phyloP scores from a whole-genome alignment of 345 rosid species.

The Boechera retrofracta region DNA sequence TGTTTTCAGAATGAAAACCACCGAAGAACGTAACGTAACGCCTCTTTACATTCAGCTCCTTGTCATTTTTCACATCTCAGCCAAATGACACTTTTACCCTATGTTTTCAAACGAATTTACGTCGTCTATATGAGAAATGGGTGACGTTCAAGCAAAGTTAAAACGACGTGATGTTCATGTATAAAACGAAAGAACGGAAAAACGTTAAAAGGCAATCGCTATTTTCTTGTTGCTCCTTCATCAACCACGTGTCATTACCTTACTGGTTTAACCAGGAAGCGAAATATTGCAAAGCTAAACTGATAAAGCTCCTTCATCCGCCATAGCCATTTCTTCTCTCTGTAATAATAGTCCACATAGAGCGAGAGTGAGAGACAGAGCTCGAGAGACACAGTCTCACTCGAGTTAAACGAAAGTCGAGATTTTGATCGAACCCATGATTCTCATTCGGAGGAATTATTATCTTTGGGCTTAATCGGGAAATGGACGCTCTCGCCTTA shows the following conservation, averaged over 20 bases:
- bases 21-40: conserved; percentile 11
- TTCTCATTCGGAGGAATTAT: neutral
- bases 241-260: conserved; percentile 42
- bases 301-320: conserved; percentile 35
- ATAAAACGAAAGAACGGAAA: neutral
- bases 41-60: neutral
- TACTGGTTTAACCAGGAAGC: conserved; percentile 29
- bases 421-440: conserved; percentile 43
- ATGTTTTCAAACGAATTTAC: too few relatives aligned
- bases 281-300: conserved; percentile 41
- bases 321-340: conserved; percentile 40
- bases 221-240: neutral
- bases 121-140: too few relatives aligned
- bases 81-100: neutral
- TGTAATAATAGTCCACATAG: conserved; percentile 7
- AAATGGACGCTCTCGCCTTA: conserved; percentile 66
- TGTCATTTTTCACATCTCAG: conserved; percentile 1
- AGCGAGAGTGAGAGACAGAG: conserved; percentile 1
- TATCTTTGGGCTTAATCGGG: conserved; percentile 21
- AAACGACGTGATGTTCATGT: conserved; percentile 19
- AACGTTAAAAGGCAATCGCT: conserved; percentile 9
- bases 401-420: conserved; percentile 2
- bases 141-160: too few relatives aligned
- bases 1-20: conserved; percentile 1
- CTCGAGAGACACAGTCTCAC: conserved; percentile 19